A percentile compares a stretch with the other conserved stretches of the same genome.
phyloP scores from a whole-genome alignment of 1,284 basidiomycete species.

The Ceratobasidium theobromae region DNA sequence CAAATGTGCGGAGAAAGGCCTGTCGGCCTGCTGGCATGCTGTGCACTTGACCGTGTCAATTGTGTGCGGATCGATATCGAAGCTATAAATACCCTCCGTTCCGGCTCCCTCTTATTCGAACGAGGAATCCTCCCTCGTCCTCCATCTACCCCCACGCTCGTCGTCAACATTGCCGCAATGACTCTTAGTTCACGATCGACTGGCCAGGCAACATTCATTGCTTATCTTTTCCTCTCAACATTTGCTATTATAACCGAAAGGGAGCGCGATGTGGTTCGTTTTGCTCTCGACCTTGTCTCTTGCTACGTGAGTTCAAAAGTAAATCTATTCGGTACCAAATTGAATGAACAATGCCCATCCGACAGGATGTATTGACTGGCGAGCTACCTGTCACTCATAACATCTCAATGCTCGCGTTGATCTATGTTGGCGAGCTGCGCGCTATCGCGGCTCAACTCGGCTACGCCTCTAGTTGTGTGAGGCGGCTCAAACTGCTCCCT shows the following conservation, averaged over 20 bases:
- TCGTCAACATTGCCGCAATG: background rate
- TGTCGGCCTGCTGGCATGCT: background rate
- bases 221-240: background rate
- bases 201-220: background rate
- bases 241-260: background rate
- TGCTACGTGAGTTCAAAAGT: background rate
- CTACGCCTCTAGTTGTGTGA: background rate
- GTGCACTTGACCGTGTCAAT: background rate
- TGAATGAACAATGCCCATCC: background rate
- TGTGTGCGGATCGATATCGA: background rate
- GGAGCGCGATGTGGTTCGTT: background rate
- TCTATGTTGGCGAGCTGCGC: background rate
- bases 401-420: background rate
- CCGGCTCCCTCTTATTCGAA: background rate
- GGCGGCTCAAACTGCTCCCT: no score
- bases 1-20: background rate
- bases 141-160: background rate
- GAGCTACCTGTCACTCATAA: background rate
- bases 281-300: background rate
- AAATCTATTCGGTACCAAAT: background rate
- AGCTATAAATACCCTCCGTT: background rate
- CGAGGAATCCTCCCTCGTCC: background rate
- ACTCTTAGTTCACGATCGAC: background rate
- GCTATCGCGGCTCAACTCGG: background rate
- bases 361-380: background rate